Conservation (phyloP, 2,329 filamentous ascomycete genomes). For the Xylariaceae sp. region DNA sequence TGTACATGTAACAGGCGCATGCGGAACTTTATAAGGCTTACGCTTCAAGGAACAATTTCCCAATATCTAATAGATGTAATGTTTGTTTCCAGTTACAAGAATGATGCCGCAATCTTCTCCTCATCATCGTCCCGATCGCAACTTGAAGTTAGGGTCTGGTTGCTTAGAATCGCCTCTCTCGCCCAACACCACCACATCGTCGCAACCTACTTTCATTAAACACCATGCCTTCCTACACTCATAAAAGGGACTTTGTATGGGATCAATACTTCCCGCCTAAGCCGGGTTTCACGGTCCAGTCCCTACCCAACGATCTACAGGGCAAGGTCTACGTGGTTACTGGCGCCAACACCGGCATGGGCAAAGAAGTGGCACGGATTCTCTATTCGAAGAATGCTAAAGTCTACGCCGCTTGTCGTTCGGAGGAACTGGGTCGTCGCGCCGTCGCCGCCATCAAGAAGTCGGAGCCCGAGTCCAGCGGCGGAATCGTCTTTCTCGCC, state of each 20-base stretch:
- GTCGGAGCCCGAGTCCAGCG: neutral
- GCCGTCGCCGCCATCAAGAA: slow-evolving; percentile 4
- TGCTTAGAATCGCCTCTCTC: too few relatives aligned
- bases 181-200: too few relatives aligned
- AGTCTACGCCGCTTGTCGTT: slow-evolving; percentile 2
- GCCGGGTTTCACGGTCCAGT: neutral
- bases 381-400: slow-evolving; percentile 3
- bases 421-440: neutral
- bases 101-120: too few relatives aligned
- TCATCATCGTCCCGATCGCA: too few relatives aligned
- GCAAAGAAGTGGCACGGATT: slow-evolving; percentile 2
- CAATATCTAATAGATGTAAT: too few relatives aligned
- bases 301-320: neutral
- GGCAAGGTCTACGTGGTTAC: slow-evolving; percentile 1
- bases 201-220: too few relatives aligned
- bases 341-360: slow-evolving; percentile 1
- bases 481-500: slow-evolving; percentile 1
- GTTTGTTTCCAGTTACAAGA: too few relatives aligned
- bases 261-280: neutral
- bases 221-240: neutral
- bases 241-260: neutral
- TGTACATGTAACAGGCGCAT: too few relatives aligned
- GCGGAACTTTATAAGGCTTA: too few relatives aligned
- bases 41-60: too few relatives aligned
- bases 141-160: too few relatives aligned